Percentiles rank a stretch among this genome's conserved stretches.
Evolutionary conservation across 768 basidiomycete genomes (phyloP).

Genomic region (Boletus rubroflammeus): DNA sequence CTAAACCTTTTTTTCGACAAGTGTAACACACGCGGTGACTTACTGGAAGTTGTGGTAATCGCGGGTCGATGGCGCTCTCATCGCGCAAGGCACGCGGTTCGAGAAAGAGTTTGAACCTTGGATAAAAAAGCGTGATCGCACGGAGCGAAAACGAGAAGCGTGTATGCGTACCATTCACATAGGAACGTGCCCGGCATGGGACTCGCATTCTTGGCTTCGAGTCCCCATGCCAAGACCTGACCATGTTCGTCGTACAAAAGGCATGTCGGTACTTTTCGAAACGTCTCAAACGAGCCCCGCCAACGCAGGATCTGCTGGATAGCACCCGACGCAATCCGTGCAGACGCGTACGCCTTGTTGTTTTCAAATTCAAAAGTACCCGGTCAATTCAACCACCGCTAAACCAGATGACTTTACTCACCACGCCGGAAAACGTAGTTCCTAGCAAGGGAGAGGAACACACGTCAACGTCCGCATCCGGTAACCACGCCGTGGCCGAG

Average conservation of each 20-base stretch:
- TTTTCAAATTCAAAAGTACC: neutral
- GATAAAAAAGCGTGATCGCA: neutral
- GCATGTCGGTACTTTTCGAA: slow-evolving; percentile 84
- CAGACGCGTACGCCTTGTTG: slow-evolving; percentile 76
- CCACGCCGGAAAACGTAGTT: slow-evolving; percentile 85
- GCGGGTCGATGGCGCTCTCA: slow-evolving; percentile 65
- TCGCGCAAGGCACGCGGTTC: slow-evolving; percentile 80
- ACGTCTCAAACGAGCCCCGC: slow-evolving; percentile 84
- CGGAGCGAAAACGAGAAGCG: neutral
- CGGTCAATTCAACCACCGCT: slow-evolving; percentile 1
- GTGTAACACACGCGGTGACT: slow-evolving; percentile 25
- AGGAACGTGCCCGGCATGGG: slow-evolving; percentile 60
- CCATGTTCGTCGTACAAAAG: slow-evolving; percentile 75
- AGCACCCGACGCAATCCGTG: slow-evolving; percentile 72
- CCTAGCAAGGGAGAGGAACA: slow-evolving; percentile 38
- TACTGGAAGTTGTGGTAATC: slow-evolving; percentile 76
- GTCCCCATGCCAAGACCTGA: slow-evolving; percentile 76
- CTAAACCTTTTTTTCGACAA: neutral
- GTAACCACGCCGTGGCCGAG: neutral
- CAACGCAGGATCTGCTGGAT: slow-evolving; percentile 84
- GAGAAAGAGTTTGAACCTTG: slow-evolving; percentile 83
- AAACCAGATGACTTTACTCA: slow-evolving; percentile 37
- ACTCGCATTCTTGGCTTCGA: slow-evolving; percentile 81
- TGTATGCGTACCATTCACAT: slow-evolving; percentile 46
- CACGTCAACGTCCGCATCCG: neutral